These are phyloP conservation scores for Kalanchoe fedtschenkoi DNA, from an alignment of 164 flowering plant genomes.

Conservation along the genomic window DNA sequence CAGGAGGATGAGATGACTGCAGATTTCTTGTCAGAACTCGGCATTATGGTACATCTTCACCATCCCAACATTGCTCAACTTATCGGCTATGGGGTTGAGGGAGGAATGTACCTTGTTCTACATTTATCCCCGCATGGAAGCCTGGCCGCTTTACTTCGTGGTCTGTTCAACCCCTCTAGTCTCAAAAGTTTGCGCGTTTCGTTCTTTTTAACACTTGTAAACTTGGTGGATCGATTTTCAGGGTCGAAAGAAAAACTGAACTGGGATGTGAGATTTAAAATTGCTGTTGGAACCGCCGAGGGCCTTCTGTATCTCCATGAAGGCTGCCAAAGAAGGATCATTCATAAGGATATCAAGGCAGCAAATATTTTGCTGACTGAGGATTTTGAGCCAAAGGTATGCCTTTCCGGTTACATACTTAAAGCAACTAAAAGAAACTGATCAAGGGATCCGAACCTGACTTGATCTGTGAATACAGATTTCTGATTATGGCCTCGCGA, in stretches of 20 bases:
- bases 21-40: constrained; percentile 44
- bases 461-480: constrained; percentile 15
- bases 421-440: no score
- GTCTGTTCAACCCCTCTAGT: constrained; percentile 12
- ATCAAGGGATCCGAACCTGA: no score
- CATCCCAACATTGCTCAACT: constrained; percentile 54
- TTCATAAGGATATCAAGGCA: constrained; percentile 29
- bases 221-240: constrained; percentile 8
- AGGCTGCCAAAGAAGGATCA: constrained; percentile 29
- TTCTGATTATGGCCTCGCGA: constrained; percentile 32
- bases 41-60: constrained; percentile 48
- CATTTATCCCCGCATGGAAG: constrained; percentile 45
- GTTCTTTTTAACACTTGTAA: background rate
- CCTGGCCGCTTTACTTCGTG: constrained; percentile 38
- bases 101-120: constrained; percentile 43
- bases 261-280: constrained; percentile 41
- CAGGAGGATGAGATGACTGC: constrained; percentile 22
- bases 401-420: background rate
- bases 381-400: constrained; percentile 27
- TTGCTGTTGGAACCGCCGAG: constrained; percentile 42
- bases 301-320: constrained; percentile 40
- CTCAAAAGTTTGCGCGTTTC: background rate
- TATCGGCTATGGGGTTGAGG: constrained; percentile 41
- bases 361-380: constrained; percentile 28
- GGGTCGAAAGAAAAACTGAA: constrained; percentile 27